Base-by-base conservation (phyloP, 2,329 filamentous ascomycete genomes). In the Fusarium nurragi region DNA sequence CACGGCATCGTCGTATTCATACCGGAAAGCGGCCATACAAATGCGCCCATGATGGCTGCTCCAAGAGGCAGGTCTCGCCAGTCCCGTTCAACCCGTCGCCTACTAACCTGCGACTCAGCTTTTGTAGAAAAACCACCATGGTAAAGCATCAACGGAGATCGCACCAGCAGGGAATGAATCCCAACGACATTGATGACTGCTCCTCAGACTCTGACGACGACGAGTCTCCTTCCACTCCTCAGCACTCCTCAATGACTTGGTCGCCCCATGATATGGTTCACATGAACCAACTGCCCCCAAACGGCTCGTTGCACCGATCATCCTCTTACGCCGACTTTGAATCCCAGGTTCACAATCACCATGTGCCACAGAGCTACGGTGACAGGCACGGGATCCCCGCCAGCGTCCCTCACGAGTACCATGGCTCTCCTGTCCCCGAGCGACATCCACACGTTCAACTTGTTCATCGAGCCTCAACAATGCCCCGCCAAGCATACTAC, bases 91-190 rank as follows among this genome's bases (percentile, higher is more conserved):
- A 8, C 6, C 28, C 12, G 36, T 16, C 40, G 14, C 39, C 21
- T 58, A 60, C 68, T 74, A 54, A 74, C 65, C 22, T 39, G 32
- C n/a, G 14, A 22, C 23, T 28, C 65, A 90, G 88, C 75, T 91
- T 91, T 74, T 91, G 88, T 76, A 83, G 89, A 52, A 91, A 91
- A 75, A 90, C 88, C 6, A 90, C 88, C 53, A 88, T 89, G 86
- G 85, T 89, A 52, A 89, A 89, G 76, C 87, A 89, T 72, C 86
- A 89, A 72, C 80, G 86, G 49, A 80, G 86, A 23, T 86, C 85
- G 3, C 86, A 89, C 71, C 85, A 88, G 69, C 82, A 85, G 64
- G 83, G 86, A 34, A 77, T 85, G 53, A 81, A 87, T 67, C 80
- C 83, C 37, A 83, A 84, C 51, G 85, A 88, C 67, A 73, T 76